Percentiles rank a stretch among this genome's conserved stretches.
Evolutionary conservation across 768 basidiomycete species (phyloP).

Genomic region (Auriculariales sp.): DNA sequence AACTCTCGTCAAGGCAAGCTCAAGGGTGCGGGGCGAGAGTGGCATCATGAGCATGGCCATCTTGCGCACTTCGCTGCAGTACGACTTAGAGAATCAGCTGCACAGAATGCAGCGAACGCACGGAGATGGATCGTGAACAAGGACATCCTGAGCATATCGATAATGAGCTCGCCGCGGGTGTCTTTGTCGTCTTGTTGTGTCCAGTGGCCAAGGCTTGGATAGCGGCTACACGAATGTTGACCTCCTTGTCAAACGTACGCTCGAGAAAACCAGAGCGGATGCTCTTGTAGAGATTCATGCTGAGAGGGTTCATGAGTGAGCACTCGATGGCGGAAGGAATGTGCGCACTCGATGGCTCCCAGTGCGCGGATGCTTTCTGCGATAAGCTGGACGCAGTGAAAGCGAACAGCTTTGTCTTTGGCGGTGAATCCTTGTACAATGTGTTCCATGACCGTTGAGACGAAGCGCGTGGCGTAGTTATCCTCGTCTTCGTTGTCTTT

Average conservation of each 20-base stretch:
- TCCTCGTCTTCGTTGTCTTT: conserved; percentile 52
- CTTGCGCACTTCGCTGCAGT: conserved; percentile 69
- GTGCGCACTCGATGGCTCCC: conserved; percentile 80
- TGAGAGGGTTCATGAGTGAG: conserved; percentile 24
- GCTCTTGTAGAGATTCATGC: conserved; percentile 56
- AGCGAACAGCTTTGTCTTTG: conserved; percentile 80
- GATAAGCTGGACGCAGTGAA: conserved; percentile 61
- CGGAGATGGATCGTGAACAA: conserved; percentile 64
- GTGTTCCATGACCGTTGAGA: conserved; percentile 50
- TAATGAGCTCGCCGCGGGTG: conserved; percentile 26
- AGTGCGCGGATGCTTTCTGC: conserved; percentile 68
- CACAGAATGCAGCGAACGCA: too few species aligned
- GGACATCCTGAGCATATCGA: conserved; percentile 51
- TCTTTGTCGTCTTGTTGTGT: conserved; percentile 23
- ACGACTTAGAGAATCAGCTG: conserved; percentile 7
- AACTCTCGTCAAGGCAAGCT: too few species aligned
- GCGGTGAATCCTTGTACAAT: conserved; percentile 66
- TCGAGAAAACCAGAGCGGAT: conserved; percentile 46
- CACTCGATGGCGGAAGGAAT: too few species aligned
- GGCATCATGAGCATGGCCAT: conserved; percentile 62
- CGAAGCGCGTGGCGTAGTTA: conserved; percentile 53
- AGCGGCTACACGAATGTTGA: neutral
- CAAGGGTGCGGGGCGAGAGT: conserved; percentile 36
- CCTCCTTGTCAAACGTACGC: neutral
- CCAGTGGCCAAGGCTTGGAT: neutral